Evolutionary conservation across 768 basidiomycete species (phyloP).

Genomic region (Auricularia heimuer): DNA sequence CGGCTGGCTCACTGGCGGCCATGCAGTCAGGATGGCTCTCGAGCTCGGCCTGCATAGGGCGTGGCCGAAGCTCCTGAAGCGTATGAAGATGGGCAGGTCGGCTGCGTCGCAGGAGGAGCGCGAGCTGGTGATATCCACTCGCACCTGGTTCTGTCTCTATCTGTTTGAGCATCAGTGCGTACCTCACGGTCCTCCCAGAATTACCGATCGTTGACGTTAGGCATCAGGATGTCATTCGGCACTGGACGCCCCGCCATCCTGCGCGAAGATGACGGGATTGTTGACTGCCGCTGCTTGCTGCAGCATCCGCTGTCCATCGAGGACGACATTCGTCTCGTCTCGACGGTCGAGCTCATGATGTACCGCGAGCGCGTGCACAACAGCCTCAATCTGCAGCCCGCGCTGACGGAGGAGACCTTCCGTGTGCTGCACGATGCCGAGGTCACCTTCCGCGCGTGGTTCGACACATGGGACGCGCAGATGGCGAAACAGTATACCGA

Average conservation of each 20-base stretch:
- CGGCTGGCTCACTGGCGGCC: slow-evolving; percentile 90
- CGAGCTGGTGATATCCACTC: slow-evolving; percentile 68
- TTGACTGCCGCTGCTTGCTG: slow-evolving; percentile 66
- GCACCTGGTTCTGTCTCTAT: slow-evolving; percentile 91
- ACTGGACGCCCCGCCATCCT: slow-evolving; percentile 89
- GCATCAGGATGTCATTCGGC: slow-evolving; percentile 79
- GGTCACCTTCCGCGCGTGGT: slow-evolving; percentile 73
- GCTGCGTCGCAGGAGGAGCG: slow-evolving; percentile 54
- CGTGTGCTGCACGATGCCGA: slow-evolving; percentile 64
- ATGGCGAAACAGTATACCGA: slow-evolving; percentile 79
- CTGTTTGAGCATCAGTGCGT: slow-evolving; percentile 90
- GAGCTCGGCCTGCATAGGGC: slow-evolving; percentile 93
- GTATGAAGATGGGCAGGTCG: slow-evolving; percentile 62
- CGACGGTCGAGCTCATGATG: slow-evolving; percentile 87
- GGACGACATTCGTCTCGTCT: slow-evolving; percentile 91
- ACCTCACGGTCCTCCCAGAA: slow-evolving; percentile 9
- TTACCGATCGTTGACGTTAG: not conserved
- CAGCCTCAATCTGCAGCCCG: slow-evolving; percentile 59
- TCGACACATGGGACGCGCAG: slow-evolving; percentile 63
- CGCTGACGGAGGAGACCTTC: slow-evolving; percentile 67
- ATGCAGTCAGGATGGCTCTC: slow-evolving; percentile 96
- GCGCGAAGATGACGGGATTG: slow-evolving; percentile 87
- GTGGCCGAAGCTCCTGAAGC: slow-evolving; percentile 70
- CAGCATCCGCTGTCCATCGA: slow-evolving; percentile 83
- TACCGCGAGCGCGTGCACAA: slow-evolving; percentile 83